Percentiles rank a stretch among this genome's conserved stretches.
Evolutionary conservation across 305 asterid genomes (phyloP).

Genomic region (Fraxinus nigra): DNA sequence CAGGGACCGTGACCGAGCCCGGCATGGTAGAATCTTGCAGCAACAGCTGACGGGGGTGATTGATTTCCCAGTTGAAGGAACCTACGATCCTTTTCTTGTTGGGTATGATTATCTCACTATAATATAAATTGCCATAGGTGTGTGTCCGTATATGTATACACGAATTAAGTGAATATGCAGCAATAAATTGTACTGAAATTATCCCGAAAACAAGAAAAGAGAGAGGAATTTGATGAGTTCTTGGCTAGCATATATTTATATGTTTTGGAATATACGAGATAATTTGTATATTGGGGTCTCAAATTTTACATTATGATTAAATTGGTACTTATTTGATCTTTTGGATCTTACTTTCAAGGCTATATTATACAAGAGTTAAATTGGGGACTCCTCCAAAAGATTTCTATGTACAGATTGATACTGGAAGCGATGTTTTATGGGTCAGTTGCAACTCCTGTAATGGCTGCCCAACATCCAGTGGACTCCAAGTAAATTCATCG

Average conservation of each 20-base stretch:
- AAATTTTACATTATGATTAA: neutral
- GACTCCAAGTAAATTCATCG: slow-evolving; percentile 42
- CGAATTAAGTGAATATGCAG: neutral
- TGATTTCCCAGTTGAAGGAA: slow-evolving; percentile 83
- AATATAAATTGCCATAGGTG: neutral
- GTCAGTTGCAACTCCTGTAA: slow-evolving; percentile 48
- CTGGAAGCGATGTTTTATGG: slow-evolving; percentile 61
- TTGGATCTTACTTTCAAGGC: slow-evolving; percentile 27
- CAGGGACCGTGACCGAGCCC: slow-evolving; percentile 56
- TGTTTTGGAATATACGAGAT: neutral
- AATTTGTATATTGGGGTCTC: neutral
- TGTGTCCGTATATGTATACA: neutral
- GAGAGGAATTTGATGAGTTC: neutral
- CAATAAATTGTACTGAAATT: neutral
- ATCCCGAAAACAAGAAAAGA: neutral
- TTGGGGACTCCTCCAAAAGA: slow-evolving; percentile 54
- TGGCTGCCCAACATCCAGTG: slow-evolving; percentile 56
- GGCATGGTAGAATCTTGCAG: slow-evolving; percentile 80
- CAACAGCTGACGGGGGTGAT: slow-evolving; percentile 57
- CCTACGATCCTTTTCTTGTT: slow-evolving; percentile 82
- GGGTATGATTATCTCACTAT: slow-evolving; percentile 48
- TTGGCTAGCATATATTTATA: neutral
- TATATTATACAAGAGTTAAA: slow-evolving; percentile 45
- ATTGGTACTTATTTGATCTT: neutral
- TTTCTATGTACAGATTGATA: slow-evolving; percentile 54